phyloP scores from a whole-genome alignment of 225 moss, liverwort and hornwort genomes.

The Climacium dendroides region DNA sequence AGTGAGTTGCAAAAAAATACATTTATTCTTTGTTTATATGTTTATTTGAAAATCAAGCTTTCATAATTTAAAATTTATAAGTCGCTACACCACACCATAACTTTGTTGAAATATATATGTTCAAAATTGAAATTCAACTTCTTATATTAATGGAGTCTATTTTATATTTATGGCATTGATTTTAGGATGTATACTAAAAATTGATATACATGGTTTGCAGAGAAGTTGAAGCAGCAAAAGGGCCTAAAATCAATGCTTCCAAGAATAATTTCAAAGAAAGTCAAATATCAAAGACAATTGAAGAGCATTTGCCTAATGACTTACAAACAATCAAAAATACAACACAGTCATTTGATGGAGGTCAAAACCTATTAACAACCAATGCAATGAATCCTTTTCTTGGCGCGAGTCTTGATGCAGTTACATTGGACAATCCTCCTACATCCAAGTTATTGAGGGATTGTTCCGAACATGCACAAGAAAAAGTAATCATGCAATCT shows the following conservation, averaged over 20 bases:
- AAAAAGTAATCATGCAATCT: background rate
- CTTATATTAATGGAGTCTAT: background rate
- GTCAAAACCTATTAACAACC: background rate
- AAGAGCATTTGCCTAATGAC: background rate
- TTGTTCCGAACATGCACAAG: background rate
- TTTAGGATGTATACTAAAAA: background rate
- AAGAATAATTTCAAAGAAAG: background rate
- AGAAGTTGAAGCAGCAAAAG: background rate
- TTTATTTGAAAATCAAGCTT: background rate
- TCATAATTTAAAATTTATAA: background rate
- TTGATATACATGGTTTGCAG: background rate
- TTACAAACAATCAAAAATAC: background rate
- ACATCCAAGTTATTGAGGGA: background rate
- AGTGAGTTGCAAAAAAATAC: background rate
- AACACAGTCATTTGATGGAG: background rate
- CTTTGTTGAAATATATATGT: background rate
- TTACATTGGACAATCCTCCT: background rate
- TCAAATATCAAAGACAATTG: background rate
- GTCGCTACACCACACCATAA: fast-evolving
- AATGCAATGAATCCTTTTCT: background rate
- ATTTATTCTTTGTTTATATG: background rate
- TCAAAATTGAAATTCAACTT: background rate
- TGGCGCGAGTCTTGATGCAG: background rate
- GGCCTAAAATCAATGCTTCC: background rate
- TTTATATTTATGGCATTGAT: background rate